phyloP scores from a whole-genome alignment of 176 grass and related monocot species.

The Triticum monococcum region DNA sequence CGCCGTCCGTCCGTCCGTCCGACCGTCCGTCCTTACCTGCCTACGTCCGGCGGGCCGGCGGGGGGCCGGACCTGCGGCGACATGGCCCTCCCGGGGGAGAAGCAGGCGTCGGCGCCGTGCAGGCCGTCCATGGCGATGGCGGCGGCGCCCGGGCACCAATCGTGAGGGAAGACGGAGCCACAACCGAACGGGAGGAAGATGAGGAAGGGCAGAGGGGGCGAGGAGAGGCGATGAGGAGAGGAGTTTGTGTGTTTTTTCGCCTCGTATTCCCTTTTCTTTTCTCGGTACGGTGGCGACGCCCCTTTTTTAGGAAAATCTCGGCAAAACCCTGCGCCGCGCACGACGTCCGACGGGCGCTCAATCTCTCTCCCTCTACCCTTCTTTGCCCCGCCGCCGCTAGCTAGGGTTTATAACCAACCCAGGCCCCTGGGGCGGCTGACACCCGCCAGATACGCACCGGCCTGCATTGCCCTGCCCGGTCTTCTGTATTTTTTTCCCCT shows the following conservation, averaged over 20 bases:
- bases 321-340: constrained; percentile 48
- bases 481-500: not conserved
- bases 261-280: constrained; percentile 45
- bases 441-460: constrained; percentile 15
- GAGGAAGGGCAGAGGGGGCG: not conserved
- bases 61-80: constrained; percentile 57
- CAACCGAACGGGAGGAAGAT: constrained; percentile 6
- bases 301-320: constrained; percentile 58
- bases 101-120: constrained; percentile 53
- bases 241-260: constrained; percentile 31
- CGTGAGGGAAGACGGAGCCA: not conserved
- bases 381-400: not conserved
- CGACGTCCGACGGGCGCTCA: not conserved
- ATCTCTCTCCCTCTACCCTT: too few relatives aligned
- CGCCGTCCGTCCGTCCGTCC: not conserved
- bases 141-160: constrained; percentile 26
- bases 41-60: constrained; percentile 44
- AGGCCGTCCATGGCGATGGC: constrained; percentile 63
- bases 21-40: constrained; percentile 38
- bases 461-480: not conserved
- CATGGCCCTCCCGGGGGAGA: constrained; percentile 57
- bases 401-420: constrained; percentile 41
- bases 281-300: constrained; percentile 36
- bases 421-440: not conserved
- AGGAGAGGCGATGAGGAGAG: not conserved